A percentile compares a stretch with the other conserved stretches of the same genome.
Conservation (phyloP, 768 basidiomycete species). For the Fomitopsis pulvina region DNA sequence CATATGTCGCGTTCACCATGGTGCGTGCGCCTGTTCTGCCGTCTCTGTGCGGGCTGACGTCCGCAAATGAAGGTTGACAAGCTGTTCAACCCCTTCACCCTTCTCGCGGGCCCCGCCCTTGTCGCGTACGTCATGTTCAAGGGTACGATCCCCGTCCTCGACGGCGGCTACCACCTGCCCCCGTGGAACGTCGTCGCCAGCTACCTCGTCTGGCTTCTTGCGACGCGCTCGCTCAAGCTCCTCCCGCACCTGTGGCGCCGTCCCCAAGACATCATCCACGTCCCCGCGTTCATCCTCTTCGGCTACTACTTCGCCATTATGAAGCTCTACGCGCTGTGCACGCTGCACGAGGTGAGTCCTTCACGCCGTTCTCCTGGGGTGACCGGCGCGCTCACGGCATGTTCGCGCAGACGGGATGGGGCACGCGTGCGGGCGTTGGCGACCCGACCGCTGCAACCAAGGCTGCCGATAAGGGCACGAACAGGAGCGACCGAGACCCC, state of each 20-base stretch:
- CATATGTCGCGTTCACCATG: conserved; percentile 83
- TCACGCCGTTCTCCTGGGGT: neutral
- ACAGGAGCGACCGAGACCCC: neutral
- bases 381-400: neutral
- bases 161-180: conserved; percentile 76
- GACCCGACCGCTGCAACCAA: conserved; percentile 73
- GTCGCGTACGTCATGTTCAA: conserved; percentile 75
- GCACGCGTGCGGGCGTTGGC: conserved; percentile 91
- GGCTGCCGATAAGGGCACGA: conserved; percentile 45
- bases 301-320: conserved; percentile 94
- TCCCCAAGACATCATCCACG: conserved; percentile 52
- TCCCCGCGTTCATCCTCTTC: conserved; percentile 68
- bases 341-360: conserved; percentile 73
- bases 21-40: conserved; percentile 31
- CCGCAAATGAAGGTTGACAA: conserved; percentile 54
- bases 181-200: conserved; percentile 76
- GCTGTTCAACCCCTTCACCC: conserved; percentile 79
- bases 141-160: conserved; percentile 55
- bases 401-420: conserved; percentile 74
- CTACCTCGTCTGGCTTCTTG: conserved; percentile 65
- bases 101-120: conserved; percentile 77
- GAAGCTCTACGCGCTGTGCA: conserved; percentile 89
- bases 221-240: conserved; percentile 70
- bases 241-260: conserved; percentile 52
- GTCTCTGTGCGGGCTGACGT: neutral